phyloP scores from a whole-genome alignment of 1,284 basidiomycete genomes.

The Cryptococcus sp. region DNA sequence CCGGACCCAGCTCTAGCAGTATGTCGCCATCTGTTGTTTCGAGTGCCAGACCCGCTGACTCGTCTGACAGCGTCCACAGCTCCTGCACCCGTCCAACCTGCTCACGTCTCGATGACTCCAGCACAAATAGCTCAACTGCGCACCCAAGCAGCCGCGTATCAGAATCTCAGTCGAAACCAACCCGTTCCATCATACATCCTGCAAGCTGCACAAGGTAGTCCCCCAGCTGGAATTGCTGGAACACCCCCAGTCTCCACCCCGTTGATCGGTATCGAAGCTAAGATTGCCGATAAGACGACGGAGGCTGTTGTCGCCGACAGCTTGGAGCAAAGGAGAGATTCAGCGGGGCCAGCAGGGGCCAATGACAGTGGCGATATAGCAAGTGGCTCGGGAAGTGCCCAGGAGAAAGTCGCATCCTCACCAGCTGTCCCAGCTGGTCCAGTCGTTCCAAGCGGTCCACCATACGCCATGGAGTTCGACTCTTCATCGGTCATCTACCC shows the following conservation, averaged over 20 bases:
- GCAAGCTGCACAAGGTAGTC: slow-evolving; percentile 63
- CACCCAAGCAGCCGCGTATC: slow-evolving; percentile 87
- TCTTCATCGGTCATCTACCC: slow-evolving; percentile 82
- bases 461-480: slow-evolving; percentile 70
- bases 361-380: slow-evolving; percentile 4
- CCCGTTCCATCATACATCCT: slow-evolving; percentile 80
- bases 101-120: slow-evolving; percentile 63
- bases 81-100: slow-evolving; percentile 19
- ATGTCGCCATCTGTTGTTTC: too few species aligned
- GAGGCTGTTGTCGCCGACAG: slow-evolving; percentile 61
- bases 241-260: slow-evolving; percentile 25
- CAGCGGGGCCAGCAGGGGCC: background rate
- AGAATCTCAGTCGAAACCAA: slow-evolving; percentile 73
- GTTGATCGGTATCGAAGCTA: slow-evolving; percentile 35
- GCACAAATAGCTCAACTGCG: slow-evolving; percentile 84
- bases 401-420: slow-evolving; percentile 35
- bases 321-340: slow-evolving; percentile 37
- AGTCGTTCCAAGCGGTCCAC: slow-evolving; percentile 22
- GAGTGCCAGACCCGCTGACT: too few species aligned
- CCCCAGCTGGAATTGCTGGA: slow-evolving; percentile 59
- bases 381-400: slow-evolving; percentile 10
- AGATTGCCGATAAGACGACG: slow-evolving; percentile 74
- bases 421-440: slow-evolving; percentile 7
- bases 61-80: background rate
- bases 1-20: too few species aligned